Evolutionary conservation across 139 green algal genomes (phyloP), one percentile per base, ranked within the genome.

Genomic region (Micractinium sp.): DNA sequence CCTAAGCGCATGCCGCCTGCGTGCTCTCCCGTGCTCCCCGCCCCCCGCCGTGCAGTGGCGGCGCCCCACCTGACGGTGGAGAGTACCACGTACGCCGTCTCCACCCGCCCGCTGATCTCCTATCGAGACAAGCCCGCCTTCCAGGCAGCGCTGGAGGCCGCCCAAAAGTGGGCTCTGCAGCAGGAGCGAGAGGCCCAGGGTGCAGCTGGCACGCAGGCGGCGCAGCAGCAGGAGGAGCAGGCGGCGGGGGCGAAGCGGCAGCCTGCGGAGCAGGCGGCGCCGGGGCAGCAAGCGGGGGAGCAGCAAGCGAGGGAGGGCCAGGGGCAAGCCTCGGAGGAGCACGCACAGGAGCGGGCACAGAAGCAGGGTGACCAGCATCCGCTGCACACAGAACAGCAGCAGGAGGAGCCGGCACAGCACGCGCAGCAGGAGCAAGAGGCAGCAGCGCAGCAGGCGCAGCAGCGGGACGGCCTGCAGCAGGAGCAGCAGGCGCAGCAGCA

Each of bases 41-140:
- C 47, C 47, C 47, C 47, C 60, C 35, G 2, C 3, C 1, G 29
- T 87, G 92, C 95, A 38, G 78, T 98, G 31, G 90, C 91, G 36
- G 94, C 95, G 7, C 95, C 95, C 9, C 94, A 97, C 39, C 85
- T 97, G 82, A 33, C 71, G 5, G 85, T 92, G 22, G 87, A 89
- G 31, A 92, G 87, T 60, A 92, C 91, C 33, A n/a, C 76, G 35
- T 85, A 91, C 15, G 78, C 88, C 12, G 31, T 78, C 74, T 84
- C 35, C 88, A 88, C 86, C 0, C 27, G 25, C 23, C 19, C 66
- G 31, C 77, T 71, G 77, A 36, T 90, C 63, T 61, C 36, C 86
- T 90, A 90, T 38, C 71, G 85, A 5, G 33, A 78, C n/a, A 82
- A 73, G 85, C 29, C 41, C 29, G 67, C 63, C 2, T 87, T 66